A percentile compares a stretch with the other conserved stretches of the same genome.
Evolutionary conservation across 805 yeast genomes (phyloP).

Genomic region (Metschnikowia lachancei): DNA sequence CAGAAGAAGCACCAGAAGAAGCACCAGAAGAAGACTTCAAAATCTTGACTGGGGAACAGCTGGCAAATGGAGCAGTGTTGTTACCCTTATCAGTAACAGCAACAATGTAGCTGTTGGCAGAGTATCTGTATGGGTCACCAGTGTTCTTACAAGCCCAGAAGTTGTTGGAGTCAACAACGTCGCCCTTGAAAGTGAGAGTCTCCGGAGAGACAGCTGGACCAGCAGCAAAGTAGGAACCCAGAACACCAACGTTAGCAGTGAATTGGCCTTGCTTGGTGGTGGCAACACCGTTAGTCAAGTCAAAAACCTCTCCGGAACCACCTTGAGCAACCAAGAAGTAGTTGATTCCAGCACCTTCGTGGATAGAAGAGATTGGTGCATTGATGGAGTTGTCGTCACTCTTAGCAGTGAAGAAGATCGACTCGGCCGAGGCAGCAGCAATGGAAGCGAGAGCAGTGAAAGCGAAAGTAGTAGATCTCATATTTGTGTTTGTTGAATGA

Average conservation of each 20-base stretch:
- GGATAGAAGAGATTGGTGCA: slow-evolving; percentile 12
- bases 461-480: too few relatives aligned
- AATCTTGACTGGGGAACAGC: slow-evolving; percentile 11
- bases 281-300: slow-evolving; percentile 9
- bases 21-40: slow-evolving; percentile 13
- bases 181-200: slow-evolving; percentile 6
- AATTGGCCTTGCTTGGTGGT: slow-evolving; percentile 5
- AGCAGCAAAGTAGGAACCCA: slow-evolving; percentile 10
- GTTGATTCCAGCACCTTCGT: slow-evolving; percentile 19
- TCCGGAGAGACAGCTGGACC: slow-evolving; percentile 15
- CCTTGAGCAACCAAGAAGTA: slow-evolving; percentile 10
- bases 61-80: slow-evolving; percentile 11
- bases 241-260: slow-evolving; percentile 6
- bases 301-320: slow-evolving; percentile 8
- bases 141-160: slow-evolving; percentile 18
- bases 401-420: slow-evolving; percentile 9
- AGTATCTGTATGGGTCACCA: slow-evolving; percentile 15
- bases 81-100: slow-evolving; percentile 8
- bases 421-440: slow-evolving; percentile 15
- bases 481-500: too few relatives aligned
- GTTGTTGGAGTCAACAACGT: slow-evolving; percentile 7
- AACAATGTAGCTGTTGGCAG: slow-evolving; percentile 6
- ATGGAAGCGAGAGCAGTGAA: too few relatives aligned
- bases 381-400: slow-evolving; percentile 7
- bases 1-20: too few relatives aligned